A percentile compares a stretch with the other conserved stretches of the same genome.
phyloP scores from a whole-genome alignment of 495 filamentous ascomycete genomes.

The Hypoxylon lenormandii region DNA sequence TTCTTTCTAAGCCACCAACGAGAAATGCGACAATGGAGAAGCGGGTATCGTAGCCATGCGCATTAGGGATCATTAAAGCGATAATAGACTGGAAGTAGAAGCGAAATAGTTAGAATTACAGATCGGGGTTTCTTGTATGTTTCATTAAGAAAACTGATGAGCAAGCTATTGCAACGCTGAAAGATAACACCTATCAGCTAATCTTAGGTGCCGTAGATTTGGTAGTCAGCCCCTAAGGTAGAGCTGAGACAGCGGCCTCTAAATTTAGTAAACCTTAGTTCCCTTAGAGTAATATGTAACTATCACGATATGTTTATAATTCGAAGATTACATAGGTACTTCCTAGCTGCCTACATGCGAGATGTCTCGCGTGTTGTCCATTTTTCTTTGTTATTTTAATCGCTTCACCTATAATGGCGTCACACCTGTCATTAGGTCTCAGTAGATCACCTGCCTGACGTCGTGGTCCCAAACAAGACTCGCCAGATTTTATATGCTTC shows the following conservation, averaged over 20 bases:
- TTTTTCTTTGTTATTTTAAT: constrained; percentile 4
- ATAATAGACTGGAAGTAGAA: neutral
- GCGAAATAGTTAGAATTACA: neutral
- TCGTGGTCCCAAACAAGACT: constrained; percentile 4
- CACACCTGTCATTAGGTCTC: constrained; percentile 39
- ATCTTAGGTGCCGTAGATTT: no score
- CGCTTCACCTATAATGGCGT: constrained; percentile 41
- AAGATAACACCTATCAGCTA: no score
- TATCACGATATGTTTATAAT: no score
- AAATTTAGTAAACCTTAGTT: no score
- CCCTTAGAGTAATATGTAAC: no score
- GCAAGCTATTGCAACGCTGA: no score
- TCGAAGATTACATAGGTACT: neutral
- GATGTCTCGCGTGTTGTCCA: no score
- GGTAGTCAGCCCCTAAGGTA: no score
- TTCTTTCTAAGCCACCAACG: constrained; percentile 10
- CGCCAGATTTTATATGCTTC: neutral
- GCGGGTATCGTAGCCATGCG: constrained; percentile 33
- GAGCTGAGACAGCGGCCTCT: no score
- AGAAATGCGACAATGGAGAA: constrained; percentile 24
- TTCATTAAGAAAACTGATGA: no score
- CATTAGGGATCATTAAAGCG: neutral
- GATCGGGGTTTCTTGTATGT: no score
- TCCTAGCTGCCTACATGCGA: neutral
- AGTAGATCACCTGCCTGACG: neutral